A percentile compares a stretch with the other conserved stretches of the same genome.
These are phyloP conservation scores for Nigrospora oryzae DNA, from an alignment of 2,329 filamentous ascomycete genomes.

Conservation along the genomic window DNA sequence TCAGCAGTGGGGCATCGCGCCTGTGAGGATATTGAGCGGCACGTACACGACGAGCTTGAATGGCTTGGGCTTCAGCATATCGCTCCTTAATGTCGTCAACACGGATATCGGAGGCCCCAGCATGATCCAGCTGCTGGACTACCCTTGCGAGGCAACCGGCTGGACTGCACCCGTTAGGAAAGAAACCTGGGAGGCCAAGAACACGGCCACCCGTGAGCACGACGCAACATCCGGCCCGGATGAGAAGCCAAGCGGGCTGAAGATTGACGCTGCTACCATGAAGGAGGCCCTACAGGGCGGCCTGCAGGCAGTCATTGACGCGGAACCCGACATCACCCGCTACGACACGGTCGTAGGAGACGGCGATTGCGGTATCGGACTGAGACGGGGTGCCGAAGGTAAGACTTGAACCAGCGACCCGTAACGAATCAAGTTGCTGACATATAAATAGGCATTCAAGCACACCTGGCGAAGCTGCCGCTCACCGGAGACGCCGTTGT, in stretches of 20 bases:
- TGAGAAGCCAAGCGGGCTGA: conserved; percentile 36
- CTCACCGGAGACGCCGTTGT: conserved; percentile 43
- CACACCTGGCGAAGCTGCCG: conserved; percentile 34
- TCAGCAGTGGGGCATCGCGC: conserved; percentile 47
- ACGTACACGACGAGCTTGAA: conserved; percentile 76
- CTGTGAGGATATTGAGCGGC: conserved; percentile 57
- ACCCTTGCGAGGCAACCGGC: conserved; percentile 59
- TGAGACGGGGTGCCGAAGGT: conserved; percentile 81
- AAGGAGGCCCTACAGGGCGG: conserved; percentile 46
- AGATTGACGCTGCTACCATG: conserved; percentile 41
- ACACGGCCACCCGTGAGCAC: conserved; percentile 35
- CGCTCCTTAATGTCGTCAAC: conserved; percentile 55
- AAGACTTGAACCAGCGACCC: conserved; percentile 10
- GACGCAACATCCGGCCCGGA: conserved; percentile 19
- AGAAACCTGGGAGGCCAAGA: conserved; percentile 54
- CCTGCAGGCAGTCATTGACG: conserved; percentile 53
- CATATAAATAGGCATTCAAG: conserved; percentile 35
- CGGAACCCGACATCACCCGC: conserved; percentile 62
- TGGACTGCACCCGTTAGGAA: conserved; percentile 59
- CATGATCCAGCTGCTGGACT: conserved; percentile 63
- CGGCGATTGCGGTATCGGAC: conserved; percentile 79
- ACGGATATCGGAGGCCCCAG: conserved; percentile 50
- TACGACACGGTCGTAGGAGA: conserved; percentile 83
- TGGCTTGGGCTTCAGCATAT: conserved; percentile 67
- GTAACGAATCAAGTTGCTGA: neutral